Conservation (phyloP, 768 basidiomycete species). For the Hypholoma sublateritium region DNA sequence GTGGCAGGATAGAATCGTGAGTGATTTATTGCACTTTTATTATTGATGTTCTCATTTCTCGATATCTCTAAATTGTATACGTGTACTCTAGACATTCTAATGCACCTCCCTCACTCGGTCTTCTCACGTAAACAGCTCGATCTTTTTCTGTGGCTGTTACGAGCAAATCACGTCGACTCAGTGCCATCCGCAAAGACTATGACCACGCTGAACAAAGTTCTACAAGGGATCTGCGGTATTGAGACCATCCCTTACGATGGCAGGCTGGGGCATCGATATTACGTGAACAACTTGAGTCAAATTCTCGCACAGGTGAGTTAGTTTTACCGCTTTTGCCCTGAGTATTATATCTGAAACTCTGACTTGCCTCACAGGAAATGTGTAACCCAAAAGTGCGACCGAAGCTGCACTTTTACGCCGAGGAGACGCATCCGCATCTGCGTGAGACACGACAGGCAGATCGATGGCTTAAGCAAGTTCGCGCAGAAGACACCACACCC, state of each 20-base stretch:
- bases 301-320: constrained; percentile 30
- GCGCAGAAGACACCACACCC: constrained; percentile 19
- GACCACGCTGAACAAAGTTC: constrained; percentile 8
- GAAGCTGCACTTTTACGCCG: constrained; percentile 29
- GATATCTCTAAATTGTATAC: constrained; percentile 14
- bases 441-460: constrained; percentile 17
- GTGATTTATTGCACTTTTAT: neutral
- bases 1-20: constrained; percentile 16
- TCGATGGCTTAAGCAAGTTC: constrained; percentile 27
- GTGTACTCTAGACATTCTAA: constrained; percentile 29
- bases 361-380: constrained; percentile 28
- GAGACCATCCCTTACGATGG: constrained; percentile 27
- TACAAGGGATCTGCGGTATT: constrained; percentile 25
- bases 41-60: neutral
- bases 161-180: constrained; percentile 17
- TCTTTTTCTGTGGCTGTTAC: constrained; percentile 27
- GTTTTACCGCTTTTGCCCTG: neutral
- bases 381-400: constrained; percentile 30
- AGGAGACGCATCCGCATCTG: constrained; percentile 23
- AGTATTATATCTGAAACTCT: neutral
- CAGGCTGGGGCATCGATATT: constrained; percentile 29
- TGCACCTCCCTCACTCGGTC: constrained; percentile 29
- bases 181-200: constrained; percentile 20
- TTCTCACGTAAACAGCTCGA: constrained; percentile 29
- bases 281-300: constrained; percentile 27